Evolutionary conservation across 164 flowering plant species (phyloP).

Genomic region (Umbilicus rupestris): DNA sequence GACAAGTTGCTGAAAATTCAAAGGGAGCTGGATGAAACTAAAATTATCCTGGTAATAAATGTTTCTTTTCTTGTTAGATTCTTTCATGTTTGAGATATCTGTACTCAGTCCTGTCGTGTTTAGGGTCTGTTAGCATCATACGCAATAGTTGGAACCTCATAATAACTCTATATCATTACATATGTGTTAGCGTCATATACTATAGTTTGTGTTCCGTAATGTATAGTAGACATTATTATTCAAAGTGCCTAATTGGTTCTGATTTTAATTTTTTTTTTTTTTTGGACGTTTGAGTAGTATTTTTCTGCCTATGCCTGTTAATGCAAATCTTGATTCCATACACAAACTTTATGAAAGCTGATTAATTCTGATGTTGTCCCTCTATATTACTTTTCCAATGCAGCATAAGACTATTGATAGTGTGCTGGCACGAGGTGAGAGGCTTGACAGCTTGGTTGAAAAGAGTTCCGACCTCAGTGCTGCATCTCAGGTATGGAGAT

Average conservation of each 20-base stretch:
- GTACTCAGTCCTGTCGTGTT: neutral
- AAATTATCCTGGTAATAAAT: conserved; percentile 85
- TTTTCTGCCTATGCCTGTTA: neutral
- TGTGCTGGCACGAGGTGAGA: conserved; percentile 93
- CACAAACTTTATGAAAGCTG: neutral
- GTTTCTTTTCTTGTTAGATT: neutral
- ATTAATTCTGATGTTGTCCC: too few species aligned
- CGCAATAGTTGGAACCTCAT: too few species aligned
- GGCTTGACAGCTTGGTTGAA: conserved; percentile 89
- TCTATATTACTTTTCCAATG: neutral
- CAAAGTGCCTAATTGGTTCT: too few species aligned
- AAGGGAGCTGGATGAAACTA: conserved; percentile 96
- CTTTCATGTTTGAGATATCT: neutral
- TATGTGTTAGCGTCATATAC: too few species aligned
- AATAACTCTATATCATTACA: too few species aligned
- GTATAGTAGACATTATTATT: too few species aligned
- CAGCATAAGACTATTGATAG: conserved; percentile 99
- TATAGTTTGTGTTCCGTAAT: too few species aligned
- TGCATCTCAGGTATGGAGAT: conserved; percentile 73
- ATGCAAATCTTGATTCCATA: neutral
- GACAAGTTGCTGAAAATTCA: conserved; percentile 93
- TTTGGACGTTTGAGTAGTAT: neutral
- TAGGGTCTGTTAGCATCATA: too few species aligned
- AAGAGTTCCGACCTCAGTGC: conserved; percentile 99
- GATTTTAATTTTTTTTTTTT: neutral